phyloP scores from a whole-genome alignment of 768 basidiomycete genomes.

The Holtermanniella nyarrowii region DNA sequence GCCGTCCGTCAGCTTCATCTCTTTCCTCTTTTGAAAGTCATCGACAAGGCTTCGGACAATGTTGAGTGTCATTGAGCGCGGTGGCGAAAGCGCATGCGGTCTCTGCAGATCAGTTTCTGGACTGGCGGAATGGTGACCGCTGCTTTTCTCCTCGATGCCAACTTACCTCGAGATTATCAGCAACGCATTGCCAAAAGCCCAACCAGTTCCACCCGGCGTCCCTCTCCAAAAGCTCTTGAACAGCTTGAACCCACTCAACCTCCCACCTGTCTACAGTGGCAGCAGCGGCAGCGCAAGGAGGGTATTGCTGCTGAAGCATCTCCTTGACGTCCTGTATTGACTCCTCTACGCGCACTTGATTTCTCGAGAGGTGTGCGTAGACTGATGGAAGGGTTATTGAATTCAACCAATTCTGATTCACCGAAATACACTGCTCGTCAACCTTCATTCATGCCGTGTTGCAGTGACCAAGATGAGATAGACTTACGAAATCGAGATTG shows the following conservation, averaged over 20 bases:
- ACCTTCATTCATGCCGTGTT: background rate
- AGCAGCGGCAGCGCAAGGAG: constrained; percentile 7
- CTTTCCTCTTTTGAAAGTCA: too few relatives aligned
- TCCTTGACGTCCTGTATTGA: constrained; percentile 29
- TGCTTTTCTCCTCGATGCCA: too few relatives aligned
- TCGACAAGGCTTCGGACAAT: too few relatives aligned
- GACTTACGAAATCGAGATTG: constrained; percentile 34
- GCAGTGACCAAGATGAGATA: background rate
- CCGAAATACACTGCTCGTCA: constrained; percentile 33
- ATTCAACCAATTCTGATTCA: constrained; percentile 41
- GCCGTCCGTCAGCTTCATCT: too few relatives aligned
- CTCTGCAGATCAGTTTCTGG: too few relatives aligned
- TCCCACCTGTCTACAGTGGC: constrained; percentile 27
- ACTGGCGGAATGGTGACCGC: too few relatives aligned
- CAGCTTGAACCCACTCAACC: constrained; percentile 34
- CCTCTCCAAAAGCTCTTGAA: constrained; percentile 31
- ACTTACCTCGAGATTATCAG: constrained; percentile 24
- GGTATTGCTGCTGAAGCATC: constrained; percentile 19
- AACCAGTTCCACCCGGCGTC: constrained; percentile 37
- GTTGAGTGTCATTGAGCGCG: too few relatives aligned
- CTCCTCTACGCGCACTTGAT: constrained; percentile 36
- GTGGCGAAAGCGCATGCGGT: too few relatives aligned
- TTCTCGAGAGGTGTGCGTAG: constrained; percentile 35
- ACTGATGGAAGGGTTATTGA: constrained; percentile 28
- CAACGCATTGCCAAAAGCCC: constrained; percentile 30